Evolutionary conservation across 179 eudicot species (phyloP).

Genomic region (Monotropa hypopitys): DNA sequence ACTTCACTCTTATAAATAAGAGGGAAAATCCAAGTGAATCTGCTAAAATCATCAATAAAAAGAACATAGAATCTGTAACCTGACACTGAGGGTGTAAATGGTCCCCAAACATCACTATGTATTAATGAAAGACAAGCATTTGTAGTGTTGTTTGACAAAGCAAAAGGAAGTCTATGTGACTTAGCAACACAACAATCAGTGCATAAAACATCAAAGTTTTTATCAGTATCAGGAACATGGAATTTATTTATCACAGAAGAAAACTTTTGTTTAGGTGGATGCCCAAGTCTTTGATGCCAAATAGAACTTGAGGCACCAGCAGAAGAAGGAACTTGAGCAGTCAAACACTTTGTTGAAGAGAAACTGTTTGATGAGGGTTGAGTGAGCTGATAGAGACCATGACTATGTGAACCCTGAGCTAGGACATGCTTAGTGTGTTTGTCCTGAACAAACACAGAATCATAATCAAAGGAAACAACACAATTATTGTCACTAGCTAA

Average conservation of each 20-base stretch:
- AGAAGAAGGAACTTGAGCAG: too few species aligned
- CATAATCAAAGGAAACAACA: not conserved
- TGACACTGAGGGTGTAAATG: too few species aligned
- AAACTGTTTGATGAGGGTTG: fast-evolving
- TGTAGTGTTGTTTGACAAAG: not conserved
- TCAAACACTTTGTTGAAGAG: not conserved
- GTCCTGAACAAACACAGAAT: not conserved
- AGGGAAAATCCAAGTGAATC: not conserved
- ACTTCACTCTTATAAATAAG: not conserved
- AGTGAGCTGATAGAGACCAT: not conserved
- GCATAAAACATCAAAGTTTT: not conserved
- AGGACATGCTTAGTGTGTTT: not conserved
- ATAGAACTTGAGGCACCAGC: too few species aligned
- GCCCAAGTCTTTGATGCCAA: not conserved
- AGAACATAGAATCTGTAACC: not conserved
- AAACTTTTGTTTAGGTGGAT: not conserved
- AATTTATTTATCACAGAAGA: not conserved
- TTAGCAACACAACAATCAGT: not conserved
- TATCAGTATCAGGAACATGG: not conserved
- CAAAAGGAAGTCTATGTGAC: not conserved
- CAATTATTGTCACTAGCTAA: not conserved
- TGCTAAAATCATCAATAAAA: not conserved
- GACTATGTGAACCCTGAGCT: not conserved
- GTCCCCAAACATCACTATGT: not conserved
- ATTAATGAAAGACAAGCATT: not conserved